phyloP scores from a whole-genome alignment of 2,329 filamentous ascomycete species.

The Aspergillus cejpii region DNA sequence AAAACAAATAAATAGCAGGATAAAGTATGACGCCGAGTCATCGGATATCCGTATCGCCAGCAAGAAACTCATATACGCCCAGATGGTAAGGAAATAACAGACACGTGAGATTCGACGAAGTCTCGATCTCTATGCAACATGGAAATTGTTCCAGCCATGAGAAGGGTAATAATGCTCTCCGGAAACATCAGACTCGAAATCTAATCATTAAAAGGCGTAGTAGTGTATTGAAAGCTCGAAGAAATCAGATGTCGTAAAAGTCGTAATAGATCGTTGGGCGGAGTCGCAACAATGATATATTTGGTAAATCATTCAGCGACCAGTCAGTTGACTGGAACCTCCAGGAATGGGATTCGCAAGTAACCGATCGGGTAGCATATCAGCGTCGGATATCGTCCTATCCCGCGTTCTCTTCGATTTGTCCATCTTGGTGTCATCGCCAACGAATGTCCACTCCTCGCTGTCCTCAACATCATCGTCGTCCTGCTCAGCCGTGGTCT shows the following conservation, averaged over 20 bases:
- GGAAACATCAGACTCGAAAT: neutral
- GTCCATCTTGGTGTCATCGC: constrained; percentile 50
- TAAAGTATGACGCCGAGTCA: neutral
- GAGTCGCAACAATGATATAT: neutral
- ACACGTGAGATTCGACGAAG: too few species aligned
- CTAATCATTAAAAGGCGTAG: neutral
- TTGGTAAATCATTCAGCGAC: neutral
- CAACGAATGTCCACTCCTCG: constrained; percentile 88
- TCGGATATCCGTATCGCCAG: too few species aligned
- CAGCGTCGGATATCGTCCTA: constrained; percentile 23
- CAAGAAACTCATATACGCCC: too few species aligned
- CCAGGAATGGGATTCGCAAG: neutral
- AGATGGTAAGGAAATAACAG: too few species aligned
- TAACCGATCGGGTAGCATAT: constrained; percentile 17
- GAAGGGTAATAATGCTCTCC: neutral
- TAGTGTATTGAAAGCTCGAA: neutral
- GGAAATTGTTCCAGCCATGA: neutral
- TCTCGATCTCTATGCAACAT: constrained; percentile 3
- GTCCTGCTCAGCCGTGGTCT: constrained; percentile 32
- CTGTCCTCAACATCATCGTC: constrained; percentile 57
- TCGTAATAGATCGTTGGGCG: neutral
- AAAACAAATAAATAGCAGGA: neutral
- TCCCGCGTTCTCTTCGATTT: constrained; percentile 32
- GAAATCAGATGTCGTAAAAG: neutral
- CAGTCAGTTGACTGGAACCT: neutral